Conservation (phyloP, 2,329 filamentous ascomycete species). For the Didymella glomerata region DNA sequence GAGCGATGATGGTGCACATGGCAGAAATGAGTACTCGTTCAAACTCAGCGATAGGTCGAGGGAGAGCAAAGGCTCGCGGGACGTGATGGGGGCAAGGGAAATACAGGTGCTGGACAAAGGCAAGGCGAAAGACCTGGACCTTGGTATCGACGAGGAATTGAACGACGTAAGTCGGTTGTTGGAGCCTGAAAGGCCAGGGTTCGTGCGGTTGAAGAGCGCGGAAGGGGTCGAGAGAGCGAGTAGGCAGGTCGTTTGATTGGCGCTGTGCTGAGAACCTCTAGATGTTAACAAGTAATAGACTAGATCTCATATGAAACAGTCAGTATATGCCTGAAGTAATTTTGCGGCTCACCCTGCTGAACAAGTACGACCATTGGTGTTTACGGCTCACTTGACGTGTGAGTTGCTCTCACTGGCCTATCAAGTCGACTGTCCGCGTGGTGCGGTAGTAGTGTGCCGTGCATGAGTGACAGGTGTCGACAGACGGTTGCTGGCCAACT, state of each 20-base stretch:
- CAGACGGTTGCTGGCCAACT: background rate
- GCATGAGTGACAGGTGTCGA: background rate
- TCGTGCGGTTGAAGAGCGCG: background rate
- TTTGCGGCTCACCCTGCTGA: background rate
- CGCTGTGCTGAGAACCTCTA: background rate
- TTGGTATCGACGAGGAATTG: background rate
- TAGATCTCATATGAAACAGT: background rate
- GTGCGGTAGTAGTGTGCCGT: background rate
- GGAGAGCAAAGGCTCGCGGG: background rate
- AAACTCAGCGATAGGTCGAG: background rate
- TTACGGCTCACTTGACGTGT: background rate
- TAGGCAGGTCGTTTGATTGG: background rate
- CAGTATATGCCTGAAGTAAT: background rate
- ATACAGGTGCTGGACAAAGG: background rate
- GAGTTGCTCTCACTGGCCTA: background rate
- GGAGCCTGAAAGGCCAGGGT: background rate
- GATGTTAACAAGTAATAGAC: background rate
- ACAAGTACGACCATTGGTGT: background rate
- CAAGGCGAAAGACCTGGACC: background rate
- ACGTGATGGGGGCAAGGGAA: background rate
- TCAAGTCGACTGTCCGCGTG: background rate
- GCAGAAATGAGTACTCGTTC: background rate
- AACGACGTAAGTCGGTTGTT: conserved; percentile 1
- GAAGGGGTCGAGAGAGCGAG: background rate
- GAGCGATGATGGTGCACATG: background rate